phyloP scores from a whole-genome alignment of 371 early-diverging fungal genomes.

The Paraphysoderma sedebokerense region DNA sequence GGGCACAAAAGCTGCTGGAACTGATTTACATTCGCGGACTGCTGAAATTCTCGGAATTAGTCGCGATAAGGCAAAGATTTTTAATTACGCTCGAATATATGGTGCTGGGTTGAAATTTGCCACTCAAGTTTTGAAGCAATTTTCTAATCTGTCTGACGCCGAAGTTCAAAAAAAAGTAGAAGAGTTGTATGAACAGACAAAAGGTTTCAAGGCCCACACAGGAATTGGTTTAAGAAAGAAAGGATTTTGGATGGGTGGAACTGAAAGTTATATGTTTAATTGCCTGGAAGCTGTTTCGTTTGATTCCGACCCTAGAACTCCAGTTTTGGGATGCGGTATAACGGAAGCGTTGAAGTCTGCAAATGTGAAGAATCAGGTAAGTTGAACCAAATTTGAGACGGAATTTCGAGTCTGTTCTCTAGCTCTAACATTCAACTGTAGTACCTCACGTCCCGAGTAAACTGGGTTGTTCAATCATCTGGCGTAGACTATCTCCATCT shows the following conservation, averaged over 20 bases:
- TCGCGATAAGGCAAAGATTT: conserved; percentile 82
- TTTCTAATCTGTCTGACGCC: conserved; percentile 41
- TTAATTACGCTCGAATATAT: conserved; percentile 93
- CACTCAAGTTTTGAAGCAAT: conserved; percentile 56
- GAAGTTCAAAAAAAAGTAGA: conserved; percentile 47
- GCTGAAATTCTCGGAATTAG: conserved; percentile 73
- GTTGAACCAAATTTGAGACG: no score
- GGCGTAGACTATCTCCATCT: conserved; percentile 97
- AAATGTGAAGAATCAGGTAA: conserved; percentile 35
- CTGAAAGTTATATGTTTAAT: conserved; percentile 94
- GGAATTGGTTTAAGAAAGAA: conserved; percentile 9
- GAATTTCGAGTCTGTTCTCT: no score
- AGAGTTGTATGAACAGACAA: conserved; percentile 61
- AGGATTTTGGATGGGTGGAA: conserved; percentile 74
- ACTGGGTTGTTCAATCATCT: conserved; percentile 97
- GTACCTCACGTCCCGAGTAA: conserved; percentile 76
- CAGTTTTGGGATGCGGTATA: conserved; percentile 70
- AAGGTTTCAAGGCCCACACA: conserved; percentile 45
- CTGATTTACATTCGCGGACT: conserved; percentile 88
- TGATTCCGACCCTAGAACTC: conserved; percentile 59
- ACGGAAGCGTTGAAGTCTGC: conserved; percentile 63
- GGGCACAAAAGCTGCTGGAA: conserved; percentile 73
- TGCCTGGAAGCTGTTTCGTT: conserved; percentile 66
- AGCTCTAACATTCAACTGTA: no score
- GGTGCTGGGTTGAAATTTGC: conserved; percentile 86